These are phyloP conservation scores for Urtica urens DNA, from an alignment of 306 rosid species.

Conservation along the genomic window DNA sequence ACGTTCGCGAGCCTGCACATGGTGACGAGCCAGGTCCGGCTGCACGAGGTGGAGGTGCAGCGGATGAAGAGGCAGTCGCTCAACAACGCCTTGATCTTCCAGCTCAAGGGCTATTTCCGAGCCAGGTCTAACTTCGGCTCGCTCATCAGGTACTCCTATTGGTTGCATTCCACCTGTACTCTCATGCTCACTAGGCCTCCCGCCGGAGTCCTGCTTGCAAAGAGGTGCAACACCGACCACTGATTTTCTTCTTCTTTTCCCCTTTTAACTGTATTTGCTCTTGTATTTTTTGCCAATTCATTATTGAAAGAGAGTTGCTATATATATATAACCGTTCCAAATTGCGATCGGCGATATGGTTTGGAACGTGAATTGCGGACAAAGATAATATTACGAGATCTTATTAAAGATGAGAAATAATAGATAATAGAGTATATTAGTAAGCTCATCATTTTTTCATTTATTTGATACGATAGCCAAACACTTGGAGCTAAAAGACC, in stretches of 20 bases:
- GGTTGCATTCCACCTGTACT: slow-evolving; percentile 44
- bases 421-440: too few species aligned
- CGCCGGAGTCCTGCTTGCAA: slow-evolving; percentile 38
- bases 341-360: too few species aligned
- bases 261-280: not conserved
- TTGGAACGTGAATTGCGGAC: too few species aligned
- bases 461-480: too few species aligned
- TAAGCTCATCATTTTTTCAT: too few species aligned
- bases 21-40: slow-evolving; percentile 64
- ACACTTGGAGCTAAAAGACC: too few species aligned
- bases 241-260: too few species aligned
- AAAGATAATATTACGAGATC: too few species aligned
- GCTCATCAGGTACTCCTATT: slow-evolving; percentile 56
- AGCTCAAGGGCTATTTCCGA: slow-evolving; percentile 46
- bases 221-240: slow-evolving; percentile 56
- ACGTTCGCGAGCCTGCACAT: slow-evolving; percentile 49
- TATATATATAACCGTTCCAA: too few species aligned
- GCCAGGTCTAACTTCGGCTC: slow-evolving; percentile 64
- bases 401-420: too few species aligned
- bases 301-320: too few species aligned
- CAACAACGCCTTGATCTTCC: slow-evolving; percentile 39
- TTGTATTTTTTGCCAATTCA: not conserved
- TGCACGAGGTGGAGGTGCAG: slow-evolving; percentile 38
- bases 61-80: slow-evolving; percentile 52
- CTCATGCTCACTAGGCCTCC: slow-evolving; percentile 62